A percentile compares a stretch with the other conserved stretches of the same genome.
Evolutionary conservation across 1,284 basidiomycete species (phyloP).

Genomic region (Boletellus deceptivus): DNA sequence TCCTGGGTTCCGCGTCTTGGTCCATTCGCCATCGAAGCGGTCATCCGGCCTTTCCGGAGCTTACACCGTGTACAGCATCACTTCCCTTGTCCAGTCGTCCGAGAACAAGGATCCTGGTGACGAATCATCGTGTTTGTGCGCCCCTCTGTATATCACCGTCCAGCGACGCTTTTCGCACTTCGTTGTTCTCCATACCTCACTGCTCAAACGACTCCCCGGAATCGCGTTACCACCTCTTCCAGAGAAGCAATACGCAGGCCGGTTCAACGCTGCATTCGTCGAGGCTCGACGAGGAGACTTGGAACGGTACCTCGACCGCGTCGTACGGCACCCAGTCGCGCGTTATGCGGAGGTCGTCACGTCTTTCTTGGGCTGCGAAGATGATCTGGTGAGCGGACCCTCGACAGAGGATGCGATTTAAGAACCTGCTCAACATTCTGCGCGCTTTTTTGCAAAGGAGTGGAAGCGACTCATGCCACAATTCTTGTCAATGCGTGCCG

Average conservation of each 20-base stretch:
- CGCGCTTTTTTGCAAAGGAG: constrained; percentile 45
- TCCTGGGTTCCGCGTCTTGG: constrained; percentile 68
- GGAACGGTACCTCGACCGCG: constrained; percentile 69
- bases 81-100: constrained; percentile 58
- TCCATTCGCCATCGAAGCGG: constrained; percentile 77
- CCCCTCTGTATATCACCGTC: constrained; percentile 63
- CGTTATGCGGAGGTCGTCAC: constrained; percentile 79
- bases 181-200: constrained; percentile 68
- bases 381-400: constrained; percentile 53
- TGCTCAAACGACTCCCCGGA: constrained; percentile 66
- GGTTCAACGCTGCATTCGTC: constrained; percentile 79
- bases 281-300: constrained; percentile 79
- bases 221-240: constrained; percentile 79
- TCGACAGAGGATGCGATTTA: constrained; percentile 1
- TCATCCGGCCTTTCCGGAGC: constrained; percentile 64
- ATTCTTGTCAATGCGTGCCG: constrained; percentile 56
- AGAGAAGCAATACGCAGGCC: constrained; percentile 78
- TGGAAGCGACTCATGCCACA: constrained; percentile 67
- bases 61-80: constrained; percentile 75
- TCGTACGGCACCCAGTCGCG: constrained; percentile 77
- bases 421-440: constrained; percentile 11
- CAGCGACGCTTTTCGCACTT: constrained; percentile 84
- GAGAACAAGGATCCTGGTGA: constrained; percentile 27
- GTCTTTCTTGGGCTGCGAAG: constrained; percentile 76
- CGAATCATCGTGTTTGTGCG: constrained; percentile 25